These are phyloP conservation scores for Cylindrodendrum hubeiense DNA, from an alignment of 2,329 filamentous ascomycete species.

Conservation along the genomic window DNA sequence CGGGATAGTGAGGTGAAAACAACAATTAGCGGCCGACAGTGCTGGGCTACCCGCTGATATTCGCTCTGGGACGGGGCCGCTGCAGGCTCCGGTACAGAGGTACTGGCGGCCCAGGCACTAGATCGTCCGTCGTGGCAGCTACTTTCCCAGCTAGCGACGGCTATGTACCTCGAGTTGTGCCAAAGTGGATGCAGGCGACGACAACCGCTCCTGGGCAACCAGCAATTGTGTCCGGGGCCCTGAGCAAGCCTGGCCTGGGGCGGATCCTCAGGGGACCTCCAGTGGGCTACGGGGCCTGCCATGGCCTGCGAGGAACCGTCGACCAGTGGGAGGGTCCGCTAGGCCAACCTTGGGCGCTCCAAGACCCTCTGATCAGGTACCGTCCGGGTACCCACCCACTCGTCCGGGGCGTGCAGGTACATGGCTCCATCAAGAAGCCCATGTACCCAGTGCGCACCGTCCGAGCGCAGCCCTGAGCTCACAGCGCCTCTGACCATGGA, in stretches of 20 bases:
- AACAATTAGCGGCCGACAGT: slow-evolving; percentile 8
- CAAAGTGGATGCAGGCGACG: slow-evolving; percentile 25
- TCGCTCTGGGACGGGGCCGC: slow-evolving; percentile 2
- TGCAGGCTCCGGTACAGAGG: background rate
- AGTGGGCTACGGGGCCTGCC: slow-evolving; percentile 4
- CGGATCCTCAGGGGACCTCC: slow-evolving; percentile 16
- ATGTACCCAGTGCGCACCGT: slow-evolving; percentile 41
- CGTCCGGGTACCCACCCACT: slow-evolving; percentile 14
- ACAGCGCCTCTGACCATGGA: slow-evolving; percentile 28
- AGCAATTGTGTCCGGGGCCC: slow-evolving; percentile 12
- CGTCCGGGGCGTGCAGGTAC: slow-evolving; percentile 22
- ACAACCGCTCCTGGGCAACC: slow-evolving; percentile 4
- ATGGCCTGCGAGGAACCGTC: background rate
- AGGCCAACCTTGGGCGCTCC: slow-evolving; percentile 6
- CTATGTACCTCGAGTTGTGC: slow-evolving; percentile 7
- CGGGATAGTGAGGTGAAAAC: slow-evolving; percentile 5
- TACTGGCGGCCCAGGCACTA: slow-evolving; percentile 22
- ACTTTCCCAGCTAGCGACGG: slow-evolving; percentile 7
- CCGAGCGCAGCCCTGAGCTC: slow-evolving; percentile 46
- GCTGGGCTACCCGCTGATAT: slow-evolving; percentile 11
- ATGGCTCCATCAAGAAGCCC: slow-evolving; percentile 24
- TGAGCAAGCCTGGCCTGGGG: slow-evolving; percentile 1
- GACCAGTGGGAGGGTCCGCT: slow-evolving; percentile 9
- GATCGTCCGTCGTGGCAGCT: slow-evolving; percentile 16
- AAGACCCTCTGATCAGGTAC: slow-evolving; percentile 25